phyloP scores from a whole-genome alignment of 2,329 filamentous ascomycete species.

The Macrophomina phaseolina region DNA sequence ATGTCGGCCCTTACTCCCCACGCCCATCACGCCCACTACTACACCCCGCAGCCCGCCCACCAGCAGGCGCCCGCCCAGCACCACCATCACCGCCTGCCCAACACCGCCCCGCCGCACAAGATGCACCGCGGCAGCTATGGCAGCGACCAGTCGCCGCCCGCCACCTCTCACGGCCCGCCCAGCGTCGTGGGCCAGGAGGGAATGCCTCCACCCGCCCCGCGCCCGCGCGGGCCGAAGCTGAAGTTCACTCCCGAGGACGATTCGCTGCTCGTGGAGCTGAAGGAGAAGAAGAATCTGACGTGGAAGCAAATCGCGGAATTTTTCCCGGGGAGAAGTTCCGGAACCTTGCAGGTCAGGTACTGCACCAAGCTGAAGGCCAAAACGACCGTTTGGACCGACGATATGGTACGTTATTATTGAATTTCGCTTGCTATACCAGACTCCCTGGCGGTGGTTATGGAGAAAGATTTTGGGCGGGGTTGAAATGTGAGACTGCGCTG shows the following conservation, averaged over 20 bases:
- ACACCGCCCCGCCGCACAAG: slow-evolving; percentile 72
- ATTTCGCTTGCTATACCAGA: not conserved
- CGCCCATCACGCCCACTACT: slow-evolving; percentile 34
- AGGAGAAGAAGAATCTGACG: slow-evolving; percentile 91
- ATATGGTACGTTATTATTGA: slow-evolving; percentile 70
- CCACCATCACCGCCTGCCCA: slow-evolving; percentile 81
- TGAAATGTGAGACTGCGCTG: slow-evolving; percentile 10
- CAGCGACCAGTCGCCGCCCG: slow-evolving; percentile 44
- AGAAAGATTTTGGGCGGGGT: not conserved
- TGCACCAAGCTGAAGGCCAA: slow-evolving; percentile 95
- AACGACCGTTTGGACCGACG: slow-evolving; percentile 90
- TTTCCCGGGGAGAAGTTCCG: slow-evolving; percentile 88
- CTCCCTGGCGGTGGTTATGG: not conserved
- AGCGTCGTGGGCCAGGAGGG: slow-evolving; percentile 85
- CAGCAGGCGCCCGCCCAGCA: slow-evolving; percentile 52
- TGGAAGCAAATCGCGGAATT: slow-evolving; percentile 99
- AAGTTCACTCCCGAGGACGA: slow-evolving; percentile 96
- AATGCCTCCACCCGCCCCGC: slow-evolving; percentile 82
- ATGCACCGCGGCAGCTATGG: slow-evolving; percentile 65
- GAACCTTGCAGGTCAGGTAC: slow-evolving; percentile 90
- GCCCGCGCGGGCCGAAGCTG: slow-evolving; percentile 84
- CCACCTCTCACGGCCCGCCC: slow-evolving; percentile 65
- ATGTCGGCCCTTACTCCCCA: slow-evolving; percentile 45
- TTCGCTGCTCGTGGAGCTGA: slow-evolving; percentile 83
- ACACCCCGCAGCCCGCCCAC: slow-evolving; percentile 35